Evolutionary conservation across 2,329 filamentous ascomycete species (phyloP), one percentile per base, ranked within the genome.

Genomic region (Penicillium janthinellum): DNA sequence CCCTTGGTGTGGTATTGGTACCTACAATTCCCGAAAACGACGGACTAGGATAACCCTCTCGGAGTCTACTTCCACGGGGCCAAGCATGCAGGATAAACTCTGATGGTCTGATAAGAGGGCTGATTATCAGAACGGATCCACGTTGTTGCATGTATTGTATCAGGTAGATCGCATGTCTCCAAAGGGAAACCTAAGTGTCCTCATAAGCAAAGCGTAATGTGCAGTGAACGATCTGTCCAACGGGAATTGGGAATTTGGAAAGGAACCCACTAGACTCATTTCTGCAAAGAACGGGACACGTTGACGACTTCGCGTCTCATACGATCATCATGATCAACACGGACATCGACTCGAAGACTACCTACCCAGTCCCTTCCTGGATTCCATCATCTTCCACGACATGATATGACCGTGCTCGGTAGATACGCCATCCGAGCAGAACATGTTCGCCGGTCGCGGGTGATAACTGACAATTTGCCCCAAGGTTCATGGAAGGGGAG

Each of bases 401-500:
- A 45, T 45, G 42, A 45, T 45, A 45, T 28, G 22, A 45, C 28
- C 15, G 22, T 45, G 3, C 14, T 8, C 5, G 20, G 20, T 45
- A 47, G 34, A 20, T 44, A 51, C 34, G 44, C 34, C 12, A 35
- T 48, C 22, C 6, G 44, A 31, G 22, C 14, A 17, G 15, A 17
- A 31, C 15, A 11, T 47, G 2, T 39, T 54, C 49, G 38, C 44
- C 25, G 56, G 47, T 63, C 62, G 64, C 65, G 59, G 63, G 62
- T 56, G 60, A 47, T 47, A 47, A 25, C 22, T 47, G 31, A 25
- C 22, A 47, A 15, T 47, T 47, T 14, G 44, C 25, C 22, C 44
- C 14, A 47, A 47, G 44, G 44, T 31, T 47, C 44, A 22, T 31
- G 25, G 11, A 45, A 8, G 7, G 6, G 6, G 39, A 12, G 10